Evolutionary conservation across 768 basidiomycete genomes (phyloP).

Genomic region (Mycena maculata): DNA sequence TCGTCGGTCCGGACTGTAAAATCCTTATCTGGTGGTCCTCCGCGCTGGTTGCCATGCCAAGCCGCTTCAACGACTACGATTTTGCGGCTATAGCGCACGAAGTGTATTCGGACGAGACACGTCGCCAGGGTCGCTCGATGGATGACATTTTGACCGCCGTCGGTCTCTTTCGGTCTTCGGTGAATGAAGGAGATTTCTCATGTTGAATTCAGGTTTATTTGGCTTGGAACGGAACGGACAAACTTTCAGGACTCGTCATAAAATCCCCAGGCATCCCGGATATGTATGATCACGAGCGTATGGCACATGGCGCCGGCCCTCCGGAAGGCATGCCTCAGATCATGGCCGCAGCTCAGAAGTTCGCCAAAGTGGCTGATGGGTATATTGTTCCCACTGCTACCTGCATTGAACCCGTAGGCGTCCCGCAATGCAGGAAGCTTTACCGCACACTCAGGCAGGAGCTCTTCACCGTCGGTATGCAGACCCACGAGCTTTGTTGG

Average conservation of each 20-base stretch:
- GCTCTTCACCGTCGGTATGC: constrained; percentile 22
- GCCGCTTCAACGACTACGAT: constrained; percentile 15
- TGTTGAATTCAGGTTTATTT: background rate
- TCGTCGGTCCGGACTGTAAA: constrained; percentile 26
- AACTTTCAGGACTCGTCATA: constrained; percentile 12
- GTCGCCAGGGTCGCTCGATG: constrained; percentile 15
- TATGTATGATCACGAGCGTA: constrained; percentile 30
- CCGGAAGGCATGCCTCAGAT: background rate
- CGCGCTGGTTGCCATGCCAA: background rate
- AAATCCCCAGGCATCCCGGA: constrained; percentile 21
- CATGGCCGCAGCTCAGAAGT: background rate
- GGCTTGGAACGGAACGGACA: constrained; percentile 26
- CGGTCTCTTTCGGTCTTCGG: background rate
- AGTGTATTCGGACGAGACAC: constrained; percentile 21
- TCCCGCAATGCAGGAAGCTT: constrained; percentile 3
- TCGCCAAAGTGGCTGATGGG: constrained; percentile 19
- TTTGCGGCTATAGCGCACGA: constrained; percentile 9
- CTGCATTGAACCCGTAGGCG: constrained; percentile 11
- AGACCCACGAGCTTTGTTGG: constrained; percentile 16
- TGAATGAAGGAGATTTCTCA: too few relatives aligned
- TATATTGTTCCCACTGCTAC: background rate
- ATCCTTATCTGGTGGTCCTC: constrained; percentile 10
- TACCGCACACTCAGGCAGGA: constrained; percentile 14
- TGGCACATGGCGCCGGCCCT: background rate
- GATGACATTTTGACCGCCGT: constrained; percentile 13